These are phyloP conservation scores for Medicago truncatula DNA, from an alignment of 306 rosid species.

Conservation along the genomic window MtrunA17r5.0-ANR NC_053046.1:40924001-40924500, in stretches of 20 bases:
- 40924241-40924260: constrained; percentile 51
- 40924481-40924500: constrained; percentile 3
- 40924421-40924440: constrained; percentile 44
- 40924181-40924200: constrained; percentile 65
- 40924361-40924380: constrained; percentile 26
- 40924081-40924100: constrained; percentile 3
- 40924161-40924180: constrained; percentile 58
- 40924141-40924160: constrained; percentile 65
- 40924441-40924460: constrained; percentile 7
- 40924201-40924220: constrained; percentile 50
- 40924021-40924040: not conserved
- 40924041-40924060: not conserved
- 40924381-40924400: not conserved
- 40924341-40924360: constrained; percentile 31
- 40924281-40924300: constrained; percentile 74
- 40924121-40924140: constrained; percentile 9
- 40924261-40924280: constrained; percentile 56
- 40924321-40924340: not conserved
- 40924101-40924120: not conserved
- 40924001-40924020: too few species aligned
- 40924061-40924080: not conserved
- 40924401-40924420: constrained; percentile 44
- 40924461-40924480: constrained; percentile 36
- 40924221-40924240: constrained; percentile 46
- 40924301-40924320: constrained; percentile 16